Evolutionary conservation across 2,329 filamentous ascomycete genomes (phyloP), one percentile per base, ranked within the genome.

Genomic region (Hypoxylon sp.): DNA sequence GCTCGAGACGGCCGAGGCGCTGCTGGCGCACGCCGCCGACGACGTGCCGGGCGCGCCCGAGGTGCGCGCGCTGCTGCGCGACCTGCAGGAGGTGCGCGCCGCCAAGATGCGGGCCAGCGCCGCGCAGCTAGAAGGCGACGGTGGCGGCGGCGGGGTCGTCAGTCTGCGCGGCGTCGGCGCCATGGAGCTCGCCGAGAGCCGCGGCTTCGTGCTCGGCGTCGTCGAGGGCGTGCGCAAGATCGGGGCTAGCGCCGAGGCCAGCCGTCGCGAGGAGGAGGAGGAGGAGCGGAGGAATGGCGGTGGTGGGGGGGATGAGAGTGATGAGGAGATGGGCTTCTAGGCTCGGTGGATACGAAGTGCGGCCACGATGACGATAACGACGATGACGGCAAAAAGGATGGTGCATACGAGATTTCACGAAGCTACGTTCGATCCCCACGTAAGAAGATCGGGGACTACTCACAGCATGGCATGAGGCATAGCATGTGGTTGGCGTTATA

Each of bases 111-210:
- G 92, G 60, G 86, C 85, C 29, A 90, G 89, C 61, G 87, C 91
- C 11, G 83, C 86, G 31, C 84, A 87, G 33, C 76, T 96, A 46
- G 90, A 92, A 67, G 84, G 83, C n/a, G n/a, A n/a, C n/a, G n/a
- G n/a, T n/a, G n/a, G n/a, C 17, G 87, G 86, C 3, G 87, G 88
- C 18, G 87, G 93, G n/a, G 84, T 91, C 53, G 83, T 89, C 72
- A 84, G 79, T 54, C 66, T 89, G 54, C 74, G 81, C 1, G 94
- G 94, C 18, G 90, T 98, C 0, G 95, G 95, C 2, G 91, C 91
- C 2, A 92, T 98, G 89, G 95, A 99, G 78, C 81, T 98, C 43
- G 89, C 90, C 0, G 94, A 98, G 78, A 90, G 88, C 52, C 83
- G 94, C 68, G 88, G 87, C 0, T 96, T 97, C 70, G 86, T 98